Conservation (phyloP, 2,329 filamentous ascomycete species). For the Xylaria sp. region DNA sequence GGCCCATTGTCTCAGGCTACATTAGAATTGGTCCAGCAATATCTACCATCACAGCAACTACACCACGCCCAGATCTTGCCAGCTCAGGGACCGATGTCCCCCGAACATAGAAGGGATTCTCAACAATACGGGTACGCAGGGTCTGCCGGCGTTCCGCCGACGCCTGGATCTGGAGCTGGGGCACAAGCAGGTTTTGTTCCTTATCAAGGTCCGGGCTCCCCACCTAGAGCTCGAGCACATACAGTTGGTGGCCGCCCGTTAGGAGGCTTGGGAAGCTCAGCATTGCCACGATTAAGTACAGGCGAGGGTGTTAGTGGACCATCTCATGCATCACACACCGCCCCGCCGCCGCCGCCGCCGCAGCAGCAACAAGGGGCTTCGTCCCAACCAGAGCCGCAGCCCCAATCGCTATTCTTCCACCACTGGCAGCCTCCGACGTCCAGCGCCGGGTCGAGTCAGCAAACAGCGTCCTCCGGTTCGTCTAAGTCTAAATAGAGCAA, state of each 20-base stretch:
- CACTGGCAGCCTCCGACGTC: slow-evolving; percentile 88
- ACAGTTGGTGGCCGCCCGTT: slow-evolving; percentile 58
- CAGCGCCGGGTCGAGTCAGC: slow-evolving; percentile 72
- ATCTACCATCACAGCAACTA: slow-evolving; percentile 61
- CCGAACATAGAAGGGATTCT: slow-evolving; percentile 66
- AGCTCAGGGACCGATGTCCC: slow-evolving; percentile 62
- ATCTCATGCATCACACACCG: slow-evolving; percentile 57
- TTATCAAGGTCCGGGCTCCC: slow-evolving; percentile 60
- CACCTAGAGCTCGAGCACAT: slow-evolving; percentile 62
- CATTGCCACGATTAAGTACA: slow-evolving; percentile 59
- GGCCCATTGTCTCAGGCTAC: slow-evolving; percentile 69
- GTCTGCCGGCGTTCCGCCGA: slow-evolving; percentile 56
- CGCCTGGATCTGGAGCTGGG: slow-evolving; percentile 56
- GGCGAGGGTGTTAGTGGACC: slow-evolving; percentile 55
- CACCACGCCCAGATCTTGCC: slow-evolving; percentile 64
- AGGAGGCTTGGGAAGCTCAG: slow-evolving; percentile 51
- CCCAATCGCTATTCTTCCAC: slow-evolving; percentile 87
- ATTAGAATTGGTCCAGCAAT: slow-evolving; percentile 76
- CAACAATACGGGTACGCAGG: slow-evolving; percentile 57
- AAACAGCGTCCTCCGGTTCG: slow-evolving; percentile 80
- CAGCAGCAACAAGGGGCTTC: slow-evolving; percentile 56
- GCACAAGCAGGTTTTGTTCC: slow-evolving; percentile 55
- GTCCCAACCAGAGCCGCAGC: slow-evolving; percentile 72
- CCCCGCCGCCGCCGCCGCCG: slow-evolving; percentile 59
- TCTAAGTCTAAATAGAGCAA: slow-evolving; percentile 63